Percentiles rank a stretch among this genome's conserved stretches.
Evolutionary conservation across 164 flowering plant genomes (phyloP).

Genomic region (Annona squamosa): DNA sequence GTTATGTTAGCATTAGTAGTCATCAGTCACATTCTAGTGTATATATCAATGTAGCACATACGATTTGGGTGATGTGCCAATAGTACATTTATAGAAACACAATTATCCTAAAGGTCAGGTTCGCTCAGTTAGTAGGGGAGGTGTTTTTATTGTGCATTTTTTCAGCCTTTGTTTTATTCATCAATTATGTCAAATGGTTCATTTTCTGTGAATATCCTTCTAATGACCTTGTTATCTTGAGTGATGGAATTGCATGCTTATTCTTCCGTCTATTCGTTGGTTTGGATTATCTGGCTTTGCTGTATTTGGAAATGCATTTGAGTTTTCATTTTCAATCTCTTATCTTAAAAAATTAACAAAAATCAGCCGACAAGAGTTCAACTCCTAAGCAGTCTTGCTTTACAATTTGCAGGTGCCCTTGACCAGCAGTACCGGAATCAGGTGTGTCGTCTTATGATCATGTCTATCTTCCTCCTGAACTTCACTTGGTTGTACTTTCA

Average conservation of each 20-base stretch:
- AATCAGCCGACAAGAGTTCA: neutral
- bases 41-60: neutral
- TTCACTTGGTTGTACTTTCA: neutral
- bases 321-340: neutral
- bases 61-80: neutral
- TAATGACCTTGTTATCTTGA: neutral
- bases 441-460: constrained; percentile 25
- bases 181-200: neutral
- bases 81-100: neutral
- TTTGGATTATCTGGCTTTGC: neutral
- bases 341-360: neutral
- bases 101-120: neutral
- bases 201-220: neutral
- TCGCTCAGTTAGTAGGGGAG: neutral
- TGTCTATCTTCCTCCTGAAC: neutral
- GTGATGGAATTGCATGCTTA: neutral
- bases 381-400: neutral
- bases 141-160: neutral
- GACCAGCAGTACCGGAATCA: constrained; percentile 37
- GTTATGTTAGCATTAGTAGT: neutral
- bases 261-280: neutral
- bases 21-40: neutral
- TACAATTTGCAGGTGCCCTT: constrained; percentile 35
- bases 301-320: neutral
- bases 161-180: neutral